Base-by-base conservation (phyloP, 129 eudicot species). In the Flaveria brownii region DNA sequence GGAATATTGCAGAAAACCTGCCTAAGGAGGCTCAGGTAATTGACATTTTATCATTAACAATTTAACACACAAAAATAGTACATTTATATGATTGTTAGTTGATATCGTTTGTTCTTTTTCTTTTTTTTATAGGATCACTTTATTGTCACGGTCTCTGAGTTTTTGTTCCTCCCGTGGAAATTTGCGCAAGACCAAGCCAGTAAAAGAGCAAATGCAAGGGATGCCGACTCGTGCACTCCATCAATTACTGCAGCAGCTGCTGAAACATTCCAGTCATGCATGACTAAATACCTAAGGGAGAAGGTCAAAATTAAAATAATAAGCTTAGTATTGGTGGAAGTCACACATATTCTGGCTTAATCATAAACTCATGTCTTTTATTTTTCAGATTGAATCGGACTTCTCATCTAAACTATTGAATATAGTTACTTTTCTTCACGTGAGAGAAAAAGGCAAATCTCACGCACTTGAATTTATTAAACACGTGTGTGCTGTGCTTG, bases 231-330 rank as follows among this genome's bases (percentile, higher is more conserved):
- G 30, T 89, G 97, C 83, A 95, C 99, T 77, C 99, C 96, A 78
- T 91, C 99, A 50, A 95, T 95, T 70, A 85, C 99, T 23, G 92
- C 89, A 16, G 88, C 89, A 14, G 84, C 89, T 83, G 97, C 97
- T 71, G 96, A 95, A 85, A 78, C 78, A 63, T 83, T 86, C 64
- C 96, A 91, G 66, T 82, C 86, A 41, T 82, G 73, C 74, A 73
- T 86, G 80, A 82, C 84, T 45, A 86, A 87, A 45, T 79, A 89
- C 80, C 90, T 95, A 77, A 85, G 80, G 82, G 87, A 88, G 68
- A 84, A 89, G 99, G 99, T 95, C 64, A 41, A 28, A 46, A 9
- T 74, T 56, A 36, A 22, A 55, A 57, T 28, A 15, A 9, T 3
- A 18, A 23, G 42, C 72, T 50, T 70, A 45, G 23, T 42, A 18